Conservation (phyloP, 768 basidiomycete genomes). For the Boletus eberwhitei region DNA sequence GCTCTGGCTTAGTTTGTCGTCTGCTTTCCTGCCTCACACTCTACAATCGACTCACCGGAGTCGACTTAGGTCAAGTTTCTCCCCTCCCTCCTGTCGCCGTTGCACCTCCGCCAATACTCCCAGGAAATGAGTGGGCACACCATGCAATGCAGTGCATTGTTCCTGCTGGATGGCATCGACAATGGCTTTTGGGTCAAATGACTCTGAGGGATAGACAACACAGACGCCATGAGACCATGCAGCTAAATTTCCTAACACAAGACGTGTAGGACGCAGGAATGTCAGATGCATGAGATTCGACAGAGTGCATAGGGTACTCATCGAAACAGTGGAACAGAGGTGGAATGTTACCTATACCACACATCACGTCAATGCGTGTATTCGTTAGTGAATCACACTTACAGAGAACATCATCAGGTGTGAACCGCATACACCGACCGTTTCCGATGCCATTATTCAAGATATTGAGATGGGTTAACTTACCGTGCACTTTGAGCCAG, state of each 20-base stretch:
- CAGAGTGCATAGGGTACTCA: constrained; percentile 44
- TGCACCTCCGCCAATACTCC: constrained; percentile 69
- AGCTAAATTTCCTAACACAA: constrained; percentile 78
- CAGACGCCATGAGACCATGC: constrained; percentile 72
- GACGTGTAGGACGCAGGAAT: constrained; percentile 42
- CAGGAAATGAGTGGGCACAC: constrained; percentile 83
- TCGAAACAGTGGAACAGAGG: constrained; percentile 90
- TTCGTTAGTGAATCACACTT: constrained; percentile 18
- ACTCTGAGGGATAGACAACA: constrained; percentile 71
- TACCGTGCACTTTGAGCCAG: constrained; percentile 22
- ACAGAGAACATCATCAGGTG: constrained; percentile 68
- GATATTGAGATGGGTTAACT: constrained; percentile 74
- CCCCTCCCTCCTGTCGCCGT: constrained; percentile 44
- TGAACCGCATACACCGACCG: constrained; percentile 67
- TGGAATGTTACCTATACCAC: constrained; percentile 65
- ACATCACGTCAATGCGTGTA: background rate
- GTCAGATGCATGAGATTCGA: constrained; percentile 10
- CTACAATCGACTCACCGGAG: constrained; percentile 45
- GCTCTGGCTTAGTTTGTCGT: background rate
- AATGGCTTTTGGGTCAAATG: constrained; percentile 60
- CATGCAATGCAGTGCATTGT: constrained; percentile 74
- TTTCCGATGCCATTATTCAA: constrained; percentile 75
- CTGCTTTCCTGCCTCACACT: background rate
- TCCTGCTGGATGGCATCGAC: constrained; percentile 70
- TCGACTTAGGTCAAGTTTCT: constrained; percentile 43